A percentile compares a stretch with the other conserved stretches of the same genome.
Conservation (phyloP, 2,329 filamentous ascomycete genomes). For the Nannizziopsis barbatae region DNA sequence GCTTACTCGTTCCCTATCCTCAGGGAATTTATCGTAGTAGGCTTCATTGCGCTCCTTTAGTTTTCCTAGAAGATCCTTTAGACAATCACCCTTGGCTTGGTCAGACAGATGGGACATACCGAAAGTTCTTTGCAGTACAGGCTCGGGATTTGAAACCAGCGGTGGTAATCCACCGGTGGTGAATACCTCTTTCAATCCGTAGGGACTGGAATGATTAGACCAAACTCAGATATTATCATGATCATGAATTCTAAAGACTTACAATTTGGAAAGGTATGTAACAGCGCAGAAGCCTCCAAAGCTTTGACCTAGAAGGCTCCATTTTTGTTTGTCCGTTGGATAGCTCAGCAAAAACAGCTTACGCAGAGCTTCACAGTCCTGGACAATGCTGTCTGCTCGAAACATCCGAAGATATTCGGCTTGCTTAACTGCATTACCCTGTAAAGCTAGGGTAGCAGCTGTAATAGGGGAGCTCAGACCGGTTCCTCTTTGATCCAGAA, state of each 20-base stretch:
- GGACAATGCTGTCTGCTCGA: slow-evolving; percentile 80
- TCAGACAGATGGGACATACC: slow-evolving; percentile 21
- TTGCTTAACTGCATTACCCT: slow-evolving; percentile 56
- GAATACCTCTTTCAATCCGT: slow-evolving; percentile 71
- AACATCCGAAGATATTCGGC: slow-evolving; percentile 73
- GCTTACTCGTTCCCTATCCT: slow-evolving; percentile 60
- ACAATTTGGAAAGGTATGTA: slow-evolving; percentile 70
- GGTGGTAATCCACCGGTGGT: slow-evolving; percentile 75
- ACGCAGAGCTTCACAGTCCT: slow-evolving; percentile 77
- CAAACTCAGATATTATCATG: neutral
- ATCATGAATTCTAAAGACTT: slow-evolving; percentile 18
- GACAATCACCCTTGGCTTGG: neutral
- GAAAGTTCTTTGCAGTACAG: slow-evolving; percentile 65
- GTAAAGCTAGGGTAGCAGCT: slow-evolving; percentile 55
- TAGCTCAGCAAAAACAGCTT: slow-evolving; percentile 60
- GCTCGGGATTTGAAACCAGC: slow-evolving; percentile 56
- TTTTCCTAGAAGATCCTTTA: slow-evolving; percentile 36
- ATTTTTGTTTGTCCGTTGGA: slow-evolving; percentile 59
- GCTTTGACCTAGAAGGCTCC: slow-evolving; percentile 80
- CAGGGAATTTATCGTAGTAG: slow-evolving; percentile 78
- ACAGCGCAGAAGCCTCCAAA: slow-evolving; percentile 82
- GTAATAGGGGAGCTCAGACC: slow-evolving; percentile 74
- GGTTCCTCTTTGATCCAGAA: slow-evolving; percentile 84
- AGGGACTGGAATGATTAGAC: slow-evolving; percentile 40
- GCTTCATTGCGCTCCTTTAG: slow-evolving; percentile 60